These are phyloP conservation scores for Podochytrium sp. DNA, from an alignment of 192 early-diverging fungal species.

Conservation along the genomic window DNA sequence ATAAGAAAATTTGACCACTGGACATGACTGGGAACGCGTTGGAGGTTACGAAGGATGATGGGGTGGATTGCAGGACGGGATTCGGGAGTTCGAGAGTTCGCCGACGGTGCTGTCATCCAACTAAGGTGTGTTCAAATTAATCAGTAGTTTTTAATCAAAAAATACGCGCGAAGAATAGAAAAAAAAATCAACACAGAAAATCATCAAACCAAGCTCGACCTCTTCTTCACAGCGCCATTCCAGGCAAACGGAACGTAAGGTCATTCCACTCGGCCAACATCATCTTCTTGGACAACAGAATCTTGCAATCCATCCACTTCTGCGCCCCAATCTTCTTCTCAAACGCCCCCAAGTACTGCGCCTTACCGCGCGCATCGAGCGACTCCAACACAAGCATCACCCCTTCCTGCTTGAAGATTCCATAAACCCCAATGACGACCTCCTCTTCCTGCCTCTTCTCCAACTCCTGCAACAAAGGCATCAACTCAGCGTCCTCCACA, in stretches of 20 bases:
- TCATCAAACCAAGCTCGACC: no score
- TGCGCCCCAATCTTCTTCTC: not conserved
- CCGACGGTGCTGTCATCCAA: no score
- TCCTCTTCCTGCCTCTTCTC: not conserved
- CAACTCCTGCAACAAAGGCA: not conserved
- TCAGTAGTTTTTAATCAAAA: no score
- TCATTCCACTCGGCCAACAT: constrained; percentile 13
- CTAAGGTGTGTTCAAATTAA: no score
- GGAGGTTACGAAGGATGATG: no score
- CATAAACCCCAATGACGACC: not conserved
- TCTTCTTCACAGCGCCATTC: constrained; percentile 7
- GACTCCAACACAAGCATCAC: constrained; percentile 31
- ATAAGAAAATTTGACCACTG: no score
- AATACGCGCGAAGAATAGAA: no score
- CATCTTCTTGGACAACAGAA: not conserved
- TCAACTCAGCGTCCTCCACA: constrained; percentile 15
- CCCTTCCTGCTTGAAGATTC: not conserved
- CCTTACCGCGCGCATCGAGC: constrained; percentile 8
- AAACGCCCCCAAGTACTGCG: constrained; percentile 33
- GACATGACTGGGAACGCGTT: no score
- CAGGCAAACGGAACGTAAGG: constrained; percentile 23
- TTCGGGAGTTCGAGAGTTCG: no score
- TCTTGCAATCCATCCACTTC: constrained; percentile 23
- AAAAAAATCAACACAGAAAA: no score
- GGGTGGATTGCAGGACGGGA: no score